A percentile compares a stretch with the other conserved stretches of the same genome.
phyloP scores from a whole-genome alignment of 257 asterid species.

The Scutellaria baicalensis region DNA sequence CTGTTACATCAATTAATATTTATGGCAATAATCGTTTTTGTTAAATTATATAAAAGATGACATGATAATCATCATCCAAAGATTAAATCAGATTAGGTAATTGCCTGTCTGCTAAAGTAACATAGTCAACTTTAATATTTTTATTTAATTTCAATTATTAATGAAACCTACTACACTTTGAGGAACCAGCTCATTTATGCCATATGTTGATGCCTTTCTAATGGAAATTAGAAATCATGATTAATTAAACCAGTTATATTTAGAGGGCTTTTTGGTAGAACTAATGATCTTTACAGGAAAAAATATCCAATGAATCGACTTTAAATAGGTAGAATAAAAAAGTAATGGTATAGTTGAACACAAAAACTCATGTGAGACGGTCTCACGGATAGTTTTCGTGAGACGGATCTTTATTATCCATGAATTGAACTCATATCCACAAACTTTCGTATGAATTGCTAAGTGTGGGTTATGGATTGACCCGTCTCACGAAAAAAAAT shows the following conservation, averaged over 20 bases:
- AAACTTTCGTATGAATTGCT: too few species aligned
- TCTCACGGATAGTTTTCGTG: too few species aligned
- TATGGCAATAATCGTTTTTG: background rate
- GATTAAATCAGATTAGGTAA: slow-evolving; percentile 1
- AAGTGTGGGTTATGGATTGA: too few species aligned
- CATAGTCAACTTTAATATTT: background rate
- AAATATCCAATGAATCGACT: background rate
- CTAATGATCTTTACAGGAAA: background rate
- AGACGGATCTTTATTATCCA: too few species aligned
- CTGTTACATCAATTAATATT: too few species aligned
- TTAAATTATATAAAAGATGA: too few species aligned
- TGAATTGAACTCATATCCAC: too few species aligned
- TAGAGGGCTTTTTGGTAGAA: background rate
- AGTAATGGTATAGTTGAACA: too few species aligned
- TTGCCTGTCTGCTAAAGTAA: background rate
- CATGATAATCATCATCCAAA: background rate
- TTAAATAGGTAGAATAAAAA: background rate
- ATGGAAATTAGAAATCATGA: background rate
- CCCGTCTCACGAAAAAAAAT: too few species aligned
- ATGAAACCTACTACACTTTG: slow-evolving; percentile 16
- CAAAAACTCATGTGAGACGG: too few species aligned
- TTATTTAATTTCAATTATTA: background rate
- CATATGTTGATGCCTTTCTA: background rate
- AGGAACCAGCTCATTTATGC: slow-evolving; percentile 18
- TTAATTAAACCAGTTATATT: background rate